Evolutionary conservation across 208 protist species (phyloP), one percentile per base, ranked within the genome.

Genomic region (Leishmania tropica): DNA sequence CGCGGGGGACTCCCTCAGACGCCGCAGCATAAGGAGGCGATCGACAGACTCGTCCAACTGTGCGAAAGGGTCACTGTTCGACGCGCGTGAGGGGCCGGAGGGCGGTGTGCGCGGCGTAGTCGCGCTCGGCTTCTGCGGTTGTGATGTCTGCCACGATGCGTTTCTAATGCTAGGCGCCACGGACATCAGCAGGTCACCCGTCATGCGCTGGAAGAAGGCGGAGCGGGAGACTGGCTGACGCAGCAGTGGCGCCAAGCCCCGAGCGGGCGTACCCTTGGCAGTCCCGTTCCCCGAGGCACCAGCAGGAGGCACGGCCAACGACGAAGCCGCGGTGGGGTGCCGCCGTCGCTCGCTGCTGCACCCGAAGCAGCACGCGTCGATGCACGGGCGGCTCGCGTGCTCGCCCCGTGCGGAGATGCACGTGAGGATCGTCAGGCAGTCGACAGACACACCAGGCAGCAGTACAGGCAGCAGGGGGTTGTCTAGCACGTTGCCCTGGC

Each of bases 341-440:
- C 48, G 24, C n/a, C 24, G 2, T 24, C 72, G 79, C 10, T 72
- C 72, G 19, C 79, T 47, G 53, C 72, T 77, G 72, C 72, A 83
- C 5, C 65, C 72, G 51, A 83, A 83, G 37, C 62, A 83, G 24
- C 79, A 83, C 56, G 79, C 79, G 35, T 78, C 79, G 28, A 83
- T 83, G 72, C 79, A 82, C 6, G 72, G 31, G 47, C 79, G 79
- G 60, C 79, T 82, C 54, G 79, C 72, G 35, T 82, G 72, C 31
- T 53, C 54, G 19, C 71, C 79, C 45, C 47, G 71, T 8, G 72
- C 71, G 2, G 79, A 82, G 47, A 82, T 73, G 48, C 79, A 83
- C 47, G 79, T 83, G 58, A 83, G 21, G 24, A 81, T 72, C 3
- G 21, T 75, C 64, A 81, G 53, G 65, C 78, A 58, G 35, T 81